A percentile compares a stretch with the other conserved stretches of the same genome.
phyloP scores from a whole-genome alignment of 2,329 filamentous ascomycete species.

The Xylaria sp. region DNA sequence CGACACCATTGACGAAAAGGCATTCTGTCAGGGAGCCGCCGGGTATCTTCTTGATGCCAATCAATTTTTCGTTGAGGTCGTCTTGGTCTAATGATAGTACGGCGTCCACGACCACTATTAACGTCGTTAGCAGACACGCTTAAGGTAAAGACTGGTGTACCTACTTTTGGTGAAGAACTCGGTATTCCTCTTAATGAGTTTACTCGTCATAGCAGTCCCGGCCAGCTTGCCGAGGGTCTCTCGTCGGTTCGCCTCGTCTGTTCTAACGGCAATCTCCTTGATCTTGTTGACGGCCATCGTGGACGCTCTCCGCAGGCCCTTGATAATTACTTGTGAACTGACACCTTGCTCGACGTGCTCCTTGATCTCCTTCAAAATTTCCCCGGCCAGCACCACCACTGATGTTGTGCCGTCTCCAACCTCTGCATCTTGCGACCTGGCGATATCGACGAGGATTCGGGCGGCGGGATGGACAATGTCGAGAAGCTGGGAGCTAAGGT shows the following conservation, averaged over 20 bases:
- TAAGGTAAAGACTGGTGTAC: slow-evolving; percentile 46
- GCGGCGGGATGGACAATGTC: slow-evolving; percentile 98
- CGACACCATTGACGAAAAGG: slow-evolving; percentile 95
- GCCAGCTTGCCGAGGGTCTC: slow-evolving; percentile 92
- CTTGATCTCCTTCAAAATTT: slow-evolving; percentile 96
- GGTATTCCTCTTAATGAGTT: slow-evolving; percentile 97
- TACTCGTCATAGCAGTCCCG: slow-evolving; percentile 98
- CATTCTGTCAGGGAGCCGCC: slow-evolving; percentile 96
- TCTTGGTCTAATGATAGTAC: slow-evolving; percentile 96
- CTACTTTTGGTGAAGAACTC: slow-evolving; percentile 97
- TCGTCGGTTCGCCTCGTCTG: slow-evolving; percentile 82
- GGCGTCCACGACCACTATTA: slow-evolving; percentile 92
- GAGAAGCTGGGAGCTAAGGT: slow-evolving; percentile 72
- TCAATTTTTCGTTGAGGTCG: slow-evolving; percentile 96
- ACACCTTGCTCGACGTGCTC: slow-evolving; percentile 97
- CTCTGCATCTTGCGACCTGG: slow-evolving; percentile 98
- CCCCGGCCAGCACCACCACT: slow-evolving; percentile 95
- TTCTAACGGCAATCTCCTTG: slow-evolving; percentile 94
- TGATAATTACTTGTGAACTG: slow-evolving; percentile 97
- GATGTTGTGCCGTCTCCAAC: slow-evolving; percentile 98
- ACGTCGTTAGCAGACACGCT: slow-evolving; percentile 12
- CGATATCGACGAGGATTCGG: slow-evolving; percentile 96
- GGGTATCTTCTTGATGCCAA: slow-evolving; percentile 97
- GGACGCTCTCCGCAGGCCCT: slow-evolving; percentile 88
- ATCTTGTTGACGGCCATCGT: slow-evolving; percentile 97